These are phyloP conservation scores for Alternaria hordeiaustralica DNA, from an alignment of 2,329 filamentous ascomycete genomes.

Conservation along the genomic window DNA sequence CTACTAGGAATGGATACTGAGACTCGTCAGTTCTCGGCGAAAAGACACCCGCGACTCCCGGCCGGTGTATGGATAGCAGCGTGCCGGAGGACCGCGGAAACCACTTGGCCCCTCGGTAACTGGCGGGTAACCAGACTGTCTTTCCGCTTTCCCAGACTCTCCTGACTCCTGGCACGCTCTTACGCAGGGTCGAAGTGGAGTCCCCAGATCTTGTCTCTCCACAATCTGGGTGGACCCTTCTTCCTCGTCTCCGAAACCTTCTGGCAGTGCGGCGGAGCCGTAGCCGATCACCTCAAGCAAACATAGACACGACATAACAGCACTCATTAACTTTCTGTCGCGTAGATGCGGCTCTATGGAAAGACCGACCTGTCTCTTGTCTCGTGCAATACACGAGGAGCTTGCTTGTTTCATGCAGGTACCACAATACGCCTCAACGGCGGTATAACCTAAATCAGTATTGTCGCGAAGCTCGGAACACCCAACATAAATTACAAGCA, in stretches of 20 bases:
- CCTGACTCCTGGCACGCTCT: slow-evolving; percentile 7
- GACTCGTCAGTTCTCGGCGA: background rate
- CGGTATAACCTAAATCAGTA: background rate
- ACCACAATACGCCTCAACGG: background rate
- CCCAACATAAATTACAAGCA: background rate
- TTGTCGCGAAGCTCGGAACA: background rate
- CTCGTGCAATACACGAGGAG: background rate
- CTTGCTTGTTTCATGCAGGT: slow-evolving; percentile 1
- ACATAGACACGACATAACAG: background rate
- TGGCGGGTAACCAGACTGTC: background rate
- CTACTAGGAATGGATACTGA: background rate
- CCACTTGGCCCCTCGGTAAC: background rate
- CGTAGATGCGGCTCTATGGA: background rate
- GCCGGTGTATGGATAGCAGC: background rate
- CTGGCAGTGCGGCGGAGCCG: background rate
- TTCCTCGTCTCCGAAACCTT: slow-evolving; percentile 2
- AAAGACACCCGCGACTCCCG: background rate
- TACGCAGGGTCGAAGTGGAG: slow-evolving; percentile 31
- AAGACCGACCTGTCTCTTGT: background rate
- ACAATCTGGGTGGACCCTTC: slow-evolving; percentile 3
- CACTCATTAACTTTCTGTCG: background rate
- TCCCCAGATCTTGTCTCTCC: slow-evolving; percentile 20
- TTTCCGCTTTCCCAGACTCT: background rate
- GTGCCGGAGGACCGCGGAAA: background rate
- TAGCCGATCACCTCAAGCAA: background rate